Base-by-base conservation (phyloP, 192 early-diverging fungal genomes). In the Gaertneriomyces semiglobifer region DNA sequence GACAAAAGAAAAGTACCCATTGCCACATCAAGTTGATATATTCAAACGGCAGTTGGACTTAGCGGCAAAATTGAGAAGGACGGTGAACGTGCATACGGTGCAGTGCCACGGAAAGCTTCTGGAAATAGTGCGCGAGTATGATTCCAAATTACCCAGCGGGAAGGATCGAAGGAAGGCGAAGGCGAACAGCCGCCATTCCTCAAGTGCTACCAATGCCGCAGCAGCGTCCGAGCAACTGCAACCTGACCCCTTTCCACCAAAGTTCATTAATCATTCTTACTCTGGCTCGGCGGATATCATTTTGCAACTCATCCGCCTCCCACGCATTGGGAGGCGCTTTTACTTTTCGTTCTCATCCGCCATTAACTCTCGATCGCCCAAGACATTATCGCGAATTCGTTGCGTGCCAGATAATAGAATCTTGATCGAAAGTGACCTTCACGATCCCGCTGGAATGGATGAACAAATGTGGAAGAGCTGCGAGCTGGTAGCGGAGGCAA, bases 211-310 rank as follows among this genome's bases (percentile, higher is more conserved):
- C 46, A 48, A 40, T 40, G 40, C 6, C 53, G 18, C 44, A 44
- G 14, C 41, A 42, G 2, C 55, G 18, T 41, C 51, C 12, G 16
- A 10, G 52, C 16, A n/a, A 45, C 51, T 14, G 38, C 53, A 18
- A 48, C 43, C 33, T 12, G 6, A 9, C 7, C 46, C 60, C 12
- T 45, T 48, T 39, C 20, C 77, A 62, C 65, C 64, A 63, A 44
- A 55, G 25, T 81, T 96, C 50, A 92, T 90, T 72, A 75, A 93
- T 57, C 94, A 97, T 65, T 94, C 92, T 14, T 97, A 84, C 66
- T 87, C 88, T 6, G 93, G 91, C 19, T 90, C 89, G 20, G 62
- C 80, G 20, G 90, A 95, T 52, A 86, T 88, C 70, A 65, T 91
- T 14, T 73, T 71, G 38, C 65, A 67, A 4, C 78, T 91, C 20